Percentiles rank a stretch among this genome's conserved stretches.
phyloP scores from a whole-genome alignment of 345 rosid species.

The Linum lewisii region DNA sequence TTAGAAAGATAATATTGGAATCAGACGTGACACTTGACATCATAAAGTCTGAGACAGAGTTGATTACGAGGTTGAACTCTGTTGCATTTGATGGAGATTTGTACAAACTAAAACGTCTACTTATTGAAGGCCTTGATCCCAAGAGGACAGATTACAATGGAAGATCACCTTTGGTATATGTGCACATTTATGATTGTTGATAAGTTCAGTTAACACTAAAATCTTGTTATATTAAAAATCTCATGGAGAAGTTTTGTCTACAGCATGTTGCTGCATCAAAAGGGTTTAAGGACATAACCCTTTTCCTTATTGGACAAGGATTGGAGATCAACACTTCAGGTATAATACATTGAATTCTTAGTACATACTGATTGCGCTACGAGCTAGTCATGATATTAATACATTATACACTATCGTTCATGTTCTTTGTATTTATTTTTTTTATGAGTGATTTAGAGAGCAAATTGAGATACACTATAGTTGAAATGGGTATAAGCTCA shows the following conservation, averaged over 20 bases:
- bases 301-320: conserved; percentile 53
- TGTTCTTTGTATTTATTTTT: too few relatives aligned
- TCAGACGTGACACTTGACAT: conserved; percentile 60
- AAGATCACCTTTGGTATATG: conserved; percentile 73
- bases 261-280: conserved; percentile 78
- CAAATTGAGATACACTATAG: too few relatives aligned
- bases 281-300: conserved; percentile 57
- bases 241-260: conserved; percentile 6
- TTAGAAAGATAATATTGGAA: conserved; percentile 40
- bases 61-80: conserved; percentile 55
- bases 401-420: too few relatives aligned
- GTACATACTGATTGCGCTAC: too few relatives aligned
- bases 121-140: conserved; percentile 66
- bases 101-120: conserved; percentile 44
- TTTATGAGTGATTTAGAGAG: too few relatives aligned
- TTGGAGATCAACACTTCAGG: conserved; percentile 43
- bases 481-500: too few relatives aligned
- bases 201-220: background rate
- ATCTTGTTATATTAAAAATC: background rate
- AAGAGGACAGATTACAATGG: conserved; percentile 62
- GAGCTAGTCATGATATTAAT: too few relatives aligned
- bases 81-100: conserved; percentile 63
- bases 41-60: conserved; percentile 58
- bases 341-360: conserved; percentile 4
- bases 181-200: background rate